phyloP scores from a whole-genome alignment of 345 rosid species.

The Brassica nigra region DNA sequence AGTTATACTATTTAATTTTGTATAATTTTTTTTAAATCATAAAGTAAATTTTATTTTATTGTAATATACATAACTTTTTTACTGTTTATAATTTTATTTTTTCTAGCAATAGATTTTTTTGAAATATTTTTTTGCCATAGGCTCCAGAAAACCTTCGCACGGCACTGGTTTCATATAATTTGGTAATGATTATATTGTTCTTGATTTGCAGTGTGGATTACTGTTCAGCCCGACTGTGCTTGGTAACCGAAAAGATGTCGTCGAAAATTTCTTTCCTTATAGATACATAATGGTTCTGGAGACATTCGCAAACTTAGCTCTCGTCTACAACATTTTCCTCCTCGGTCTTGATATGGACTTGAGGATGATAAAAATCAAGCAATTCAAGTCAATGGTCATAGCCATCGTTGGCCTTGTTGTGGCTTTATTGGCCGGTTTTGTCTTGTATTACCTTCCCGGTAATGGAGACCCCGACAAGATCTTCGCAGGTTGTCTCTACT shows the following conservation, averaged over 20 bases:
- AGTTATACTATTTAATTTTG: too few species aligned
- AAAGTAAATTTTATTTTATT: too few species aligned
- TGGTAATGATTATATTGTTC: neutral
- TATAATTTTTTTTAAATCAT: too few species aligned
- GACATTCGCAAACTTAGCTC: slow-evolving; percentile 54
- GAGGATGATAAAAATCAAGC: slow-evolving; percentile 38
- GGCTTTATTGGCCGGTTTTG: slow-evolving; percentile 43
- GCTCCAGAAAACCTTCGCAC: too few species aligned
- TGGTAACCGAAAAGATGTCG: neutral
- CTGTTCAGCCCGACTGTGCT: slow-evolving; percentile 48
- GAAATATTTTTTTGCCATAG: too few species aligned
- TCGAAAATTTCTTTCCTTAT: slow-evolving; percentile 25
- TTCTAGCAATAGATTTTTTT: too few species aligned
- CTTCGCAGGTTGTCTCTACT: slow-evolving; percentile 40
- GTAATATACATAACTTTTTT: too few species aligned
- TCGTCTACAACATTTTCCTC: slow-evolving; percentile 58
- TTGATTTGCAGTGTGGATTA: slow-evolving; percentile 50
- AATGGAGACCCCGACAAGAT: slow-evolving; percentile 7
- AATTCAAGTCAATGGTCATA: slow-evolving; percentile 36
- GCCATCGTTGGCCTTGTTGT: slow-evolving; percentile 45
- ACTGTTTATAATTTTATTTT: too few species aligned
- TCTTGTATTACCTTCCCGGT: slow-evolving; percentile 37
- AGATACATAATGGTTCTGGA: slow-evolving; percentile 42
- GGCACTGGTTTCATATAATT: neutral
- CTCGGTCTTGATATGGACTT: slow-evolving; percentile 67